Base-by-base conservation (phyloP, 2,329 filamentous ascomycete species). In the Aspergillus sp. region DNA sequence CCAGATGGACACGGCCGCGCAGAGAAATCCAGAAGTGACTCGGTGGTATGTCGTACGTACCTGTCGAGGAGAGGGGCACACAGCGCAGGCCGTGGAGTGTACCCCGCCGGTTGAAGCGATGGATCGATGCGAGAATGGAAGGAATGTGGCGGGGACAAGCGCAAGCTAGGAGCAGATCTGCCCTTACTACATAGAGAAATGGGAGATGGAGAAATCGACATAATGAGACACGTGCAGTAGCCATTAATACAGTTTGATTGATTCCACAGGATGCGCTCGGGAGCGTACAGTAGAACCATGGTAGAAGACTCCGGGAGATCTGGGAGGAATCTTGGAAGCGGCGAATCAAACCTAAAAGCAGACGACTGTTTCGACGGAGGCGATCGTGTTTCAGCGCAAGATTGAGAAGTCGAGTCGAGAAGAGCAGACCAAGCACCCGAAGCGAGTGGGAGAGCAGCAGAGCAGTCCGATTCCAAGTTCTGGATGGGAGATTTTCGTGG, bases 401-500 rank as follows among this genome's bases (percentile, higher is more conserved):
- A 52, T 45, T 25, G 21, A 40, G 33, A 44, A 47, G 21, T 37
- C 12, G 35, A 37, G 15, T 37, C 35, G 35, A 37, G 35, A 37
- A 37, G 15, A 37, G 14, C 35, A 37, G 35, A n/a, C 35, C 12
- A 37, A n/a, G 35, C 12, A 37, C 35, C 6, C 35, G 27, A 31
- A 31, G 27, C 27, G 27, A 31, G 27, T 31, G 9, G 8, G 27
- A 11, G 9, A 21, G 23, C 21, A 41, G 35, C 15, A 27, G 19
- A 40, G 19, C 48, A 35, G 27, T 35, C 47, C 31, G 19, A 15
- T 19, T 25, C 27, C 31, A 47, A 33, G 23, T 47, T 46, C 23
- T 45, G 44, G 52, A 47, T 54, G 33, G 35, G 23, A 14, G 40
- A 25, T 27, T 49, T 57, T 63, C 57, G 64, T 62, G 43, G 52